Evolutionary conservation across 306 rosid genomes (phyloP).

Genomic region (Trifolium repens): DNA sequence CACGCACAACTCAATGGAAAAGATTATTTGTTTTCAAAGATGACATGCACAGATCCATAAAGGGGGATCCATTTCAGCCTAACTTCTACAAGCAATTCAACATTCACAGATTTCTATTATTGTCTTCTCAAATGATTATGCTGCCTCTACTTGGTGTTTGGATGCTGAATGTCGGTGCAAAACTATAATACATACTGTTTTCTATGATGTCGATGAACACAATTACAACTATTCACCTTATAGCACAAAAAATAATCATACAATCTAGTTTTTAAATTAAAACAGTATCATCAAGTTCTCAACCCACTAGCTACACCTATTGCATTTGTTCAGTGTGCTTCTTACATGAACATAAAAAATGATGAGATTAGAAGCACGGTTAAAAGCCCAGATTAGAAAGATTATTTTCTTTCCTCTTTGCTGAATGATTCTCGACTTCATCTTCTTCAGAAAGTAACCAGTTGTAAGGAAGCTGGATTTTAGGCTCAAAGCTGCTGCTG

Average conservation of each 20-base stretch:
- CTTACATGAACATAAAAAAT: no score
- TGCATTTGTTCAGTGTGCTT: no score
- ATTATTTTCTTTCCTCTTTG: not conserved
- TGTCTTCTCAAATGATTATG: constrained; percentile 25
- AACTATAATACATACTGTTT: not conserved
- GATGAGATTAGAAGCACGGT: no score
- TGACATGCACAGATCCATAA: constrained; percentile 21
- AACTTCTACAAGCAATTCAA: constrained; percentile 23
- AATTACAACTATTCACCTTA: no score
- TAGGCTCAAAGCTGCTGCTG: not conserved
- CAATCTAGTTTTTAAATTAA: no score
- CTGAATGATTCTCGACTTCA: not conserved
- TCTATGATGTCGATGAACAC: constrained; percentile 17
- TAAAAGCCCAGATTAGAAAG: not conserved
- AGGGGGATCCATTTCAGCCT: no score
- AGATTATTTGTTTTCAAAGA: no score
- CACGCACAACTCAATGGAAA: no score
- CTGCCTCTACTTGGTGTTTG: constrained; percentile 31
- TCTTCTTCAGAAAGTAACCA: constrained; percentile 13
- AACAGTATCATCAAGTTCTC: no score
- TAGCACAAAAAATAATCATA: no score
- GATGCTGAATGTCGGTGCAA: not conserved
- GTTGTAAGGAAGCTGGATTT: constrained; percentile 19
- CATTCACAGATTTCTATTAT: constrained; percentile 8
- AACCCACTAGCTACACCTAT: no score